A percentile compares a stretch with the other conserved stretches of the same genome.
Conservation (phyloP, 306 rosid species). For the Lathyrus aphaca region DNA sequence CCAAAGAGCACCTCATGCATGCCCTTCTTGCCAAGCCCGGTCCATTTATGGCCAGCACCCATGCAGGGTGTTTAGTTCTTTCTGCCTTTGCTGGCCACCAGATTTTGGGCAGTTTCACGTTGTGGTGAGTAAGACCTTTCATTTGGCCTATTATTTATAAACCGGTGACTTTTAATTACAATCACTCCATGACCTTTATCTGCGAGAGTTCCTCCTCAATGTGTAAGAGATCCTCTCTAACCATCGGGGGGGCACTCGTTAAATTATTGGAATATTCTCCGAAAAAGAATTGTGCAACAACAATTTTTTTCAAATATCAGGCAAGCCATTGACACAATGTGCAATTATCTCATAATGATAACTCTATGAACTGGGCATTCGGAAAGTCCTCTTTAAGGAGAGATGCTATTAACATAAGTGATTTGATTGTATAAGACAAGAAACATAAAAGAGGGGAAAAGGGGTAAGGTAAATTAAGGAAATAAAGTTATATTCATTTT, state of each 20-base stretch:
- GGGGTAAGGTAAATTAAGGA: conserved; percentile 29
- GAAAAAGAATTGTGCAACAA: too few species aligned
- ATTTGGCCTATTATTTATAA: neutral
- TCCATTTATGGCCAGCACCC: neutral
- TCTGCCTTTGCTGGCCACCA: neutral
- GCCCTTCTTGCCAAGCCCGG: neutral
- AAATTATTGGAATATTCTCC: too few species aligned
- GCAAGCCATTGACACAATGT: too few species aligned
- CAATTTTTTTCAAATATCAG: too few species aligned
- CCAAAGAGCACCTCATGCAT: neutral
- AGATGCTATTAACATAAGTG: conserved; percentile 7
- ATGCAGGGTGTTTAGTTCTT: neutral
- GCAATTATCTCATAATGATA: neutral
- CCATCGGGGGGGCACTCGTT: too few species aligned
- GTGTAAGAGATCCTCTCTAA: too few species aligned
- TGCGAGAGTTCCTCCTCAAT: neutral
- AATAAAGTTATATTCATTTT: conserved; percentile 26
- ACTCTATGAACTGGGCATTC: conserved; percentile 3
- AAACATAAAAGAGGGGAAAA: conserved; percentile 18
- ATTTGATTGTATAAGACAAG: conserved; percentile 15
- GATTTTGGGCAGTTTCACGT: neutral
- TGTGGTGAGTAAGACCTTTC: neutral
- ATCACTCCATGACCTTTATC: neutral
- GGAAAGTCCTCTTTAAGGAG: conserved; percentile 16
- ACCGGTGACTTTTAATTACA: neutral